phyloP scores from a whole-genome alignment of 768 basidiomycete species.

The Termitomyces sp. region DNA sequence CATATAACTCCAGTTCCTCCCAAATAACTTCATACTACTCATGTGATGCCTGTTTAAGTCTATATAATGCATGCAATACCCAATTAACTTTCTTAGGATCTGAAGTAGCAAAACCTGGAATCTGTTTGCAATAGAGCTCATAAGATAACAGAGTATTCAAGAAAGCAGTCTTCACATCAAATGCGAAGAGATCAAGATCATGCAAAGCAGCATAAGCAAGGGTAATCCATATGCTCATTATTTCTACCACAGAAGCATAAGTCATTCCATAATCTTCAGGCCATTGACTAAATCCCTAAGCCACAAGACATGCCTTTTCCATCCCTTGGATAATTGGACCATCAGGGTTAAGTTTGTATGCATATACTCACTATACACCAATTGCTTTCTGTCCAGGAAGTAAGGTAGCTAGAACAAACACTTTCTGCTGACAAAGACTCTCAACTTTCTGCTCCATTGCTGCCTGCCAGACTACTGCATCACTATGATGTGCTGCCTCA shows the following conservation, averaged over 20 bases:
- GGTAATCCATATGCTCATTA: background rate
- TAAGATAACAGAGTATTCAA: too few relatives aligned
- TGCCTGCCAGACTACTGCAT: background rate
- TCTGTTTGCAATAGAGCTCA: too few relatives aligned
- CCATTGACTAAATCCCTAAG: background rate
- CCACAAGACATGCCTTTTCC: background rate
- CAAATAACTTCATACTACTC: too few relatives aligned
- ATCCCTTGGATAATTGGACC: too few relatives aligned
- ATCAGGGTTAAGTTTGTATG: background rate
- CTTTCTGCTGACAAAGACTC: background rate
- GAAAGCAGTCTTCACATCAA: background rate
- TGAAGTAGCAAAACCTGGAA: slow-evolving; percentile 5
- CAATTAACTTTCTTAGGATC: too few relatives aligned
- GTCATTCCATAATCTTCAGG: too few relatives aligned
- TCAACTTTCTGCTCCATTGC: background rate
- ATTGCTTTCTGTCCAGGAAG: background rate
- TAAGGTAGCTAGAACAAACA: background rate
- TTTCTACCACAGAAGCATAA: too few relatives aligned
- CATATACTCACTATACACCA: background rate
- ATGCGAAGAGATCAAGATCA: background rate
- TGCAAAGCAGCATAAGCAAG: background rate
- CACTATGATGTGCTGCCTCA: too few relatives aligned
- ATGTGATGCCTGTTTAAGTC: background rate
- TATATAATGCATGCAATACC: too few relatives aligned
- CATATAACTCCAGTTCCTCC: too few relatives aligned